Evolutionary conservation across 169 alveolate genomes (phyloP).

Genomic region (Neospora caninum): DNA sequence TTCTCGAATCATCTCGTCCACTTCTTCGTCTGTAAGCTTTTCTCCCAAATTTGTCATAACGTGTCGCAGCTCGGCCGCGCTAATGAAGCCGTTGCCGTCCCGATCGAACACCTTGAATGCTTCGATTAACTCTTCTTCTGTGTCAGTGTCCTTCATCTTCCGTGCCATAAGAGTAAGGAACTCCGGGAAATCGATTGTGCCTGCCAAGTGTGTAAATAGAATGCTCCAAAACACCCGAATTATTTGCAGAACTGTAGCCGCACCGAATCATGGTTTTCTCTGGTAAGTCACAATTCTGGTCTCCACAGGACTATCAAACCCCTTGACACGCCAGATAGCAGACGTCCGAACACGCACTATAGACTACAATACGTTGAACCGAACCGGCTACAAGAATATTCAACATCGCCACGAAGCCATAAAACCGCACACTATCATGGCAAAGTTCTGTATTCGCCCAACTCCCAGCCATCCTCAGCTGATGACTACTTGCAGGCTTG

Average conservation of each 20-base stretch:
- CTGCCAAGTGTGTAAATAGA: constrained; percentile 52
- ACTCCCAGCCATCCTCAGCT: too few species aligned
- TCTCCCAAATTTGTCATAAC: constrained; percentile 99
- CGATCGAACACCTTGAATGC: constrained; percentile 98
- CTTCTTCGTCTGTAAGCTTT: constrained; percentile 98
- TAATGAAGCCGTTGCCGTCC: constrained; percentile 97
- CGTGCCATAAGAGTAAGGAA: constrained; percentile 98
- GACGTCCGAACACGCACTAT: too few species aligned
- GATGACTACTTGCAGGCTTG: too few species aligned
- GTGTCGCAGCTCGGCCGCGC: constrained; percentile 98
- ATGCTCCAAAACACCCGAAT: constrained; percentile 9
- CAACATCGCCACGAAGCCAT: too few species aligned
- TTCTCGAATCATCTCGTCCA: constrained; percentile 99
- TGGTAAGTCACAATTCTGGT: too few species aligned
- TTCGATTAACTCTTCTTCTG: constrained; percentile 98
- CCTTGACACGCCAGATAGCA: too few species aligned
- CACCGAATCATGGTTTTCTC: too few species aligned
- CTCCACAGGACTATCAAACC: too few species aligned
- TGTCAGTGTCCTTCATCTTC: constrained; percentile 98
- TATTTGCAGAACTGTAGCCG: not conserved
- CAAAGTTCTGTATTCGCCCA: too few species aligned
- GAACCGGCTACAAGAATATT: too few species aligned
- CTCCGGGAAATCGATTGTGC: constrained; percentile 99
- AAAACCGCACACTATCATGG: too few species aligned
- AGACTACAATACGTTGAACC: too few species aligned